Base-by-base conservation (phyloP, 495 filamentous ascomycete genomes). In the Aspergillus homomorphus region DNA sequence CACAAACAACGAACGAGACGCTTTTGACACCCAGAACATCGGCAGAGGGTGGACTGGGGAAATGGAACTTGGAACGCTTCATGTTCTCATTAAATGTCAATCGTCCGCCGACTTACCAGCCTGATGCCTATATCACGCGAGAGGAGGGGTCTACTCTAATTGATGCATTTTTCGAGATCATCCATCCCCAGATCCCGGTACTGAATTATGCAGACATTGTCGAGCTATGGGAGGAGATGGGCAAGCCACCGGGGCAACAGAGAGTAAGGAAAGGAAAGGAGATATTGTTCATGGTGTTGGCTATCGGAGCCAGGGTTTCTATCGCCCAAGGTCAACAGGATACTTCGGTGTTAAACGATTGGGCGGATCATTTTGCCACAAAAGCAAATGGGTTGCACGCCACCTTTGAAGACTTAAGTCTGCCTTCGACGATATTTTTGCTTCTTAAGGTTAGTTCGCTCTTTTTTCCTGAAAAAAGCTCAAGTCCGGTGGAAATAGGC, bases 51-150 rank as follows among this genome's bases (percentile, higher is more conserved):
- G 50, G 24, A 10, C 12, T 52, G 4, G 14, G 30, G 10, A 52
- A 52, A 33, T 52, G 50, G 50, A 38, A 38, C 9, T 19, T 52
- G 15, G 24, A 52, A n/a, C 23, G 26, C 12, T 52, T 52, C 50
- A 52, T 52, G 50, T 52, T 52, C 23, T 52, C 22, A 3, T 10
- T 33, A 3, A 30, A 12, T 16, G 19, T 5, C 4, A 28, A 26
- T 19, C 10, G 23, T 5, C 5, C 30, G 18, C 14, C 1, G 1
- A 1, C 50, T 7, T 26, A 16, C 7, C 24, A 12, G 10, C 9
- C 22, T 2, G 50, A 52, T 16, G 26, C 50, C 7, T 52, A 52
- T 12, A 30, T 52, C 24, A 12, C 50, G 14, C 22, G n/a, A 5
- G 50, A 52, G 23, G 3, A 33, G 26, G 50, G 50, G 1, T 9